A percentile compares a stretch with the other conserved stretches of the same genome.
phyloP scores from a whole-genome alignment of 176 grass and related monocot genomes.

The Rhynchospora tenuis region DNA sequence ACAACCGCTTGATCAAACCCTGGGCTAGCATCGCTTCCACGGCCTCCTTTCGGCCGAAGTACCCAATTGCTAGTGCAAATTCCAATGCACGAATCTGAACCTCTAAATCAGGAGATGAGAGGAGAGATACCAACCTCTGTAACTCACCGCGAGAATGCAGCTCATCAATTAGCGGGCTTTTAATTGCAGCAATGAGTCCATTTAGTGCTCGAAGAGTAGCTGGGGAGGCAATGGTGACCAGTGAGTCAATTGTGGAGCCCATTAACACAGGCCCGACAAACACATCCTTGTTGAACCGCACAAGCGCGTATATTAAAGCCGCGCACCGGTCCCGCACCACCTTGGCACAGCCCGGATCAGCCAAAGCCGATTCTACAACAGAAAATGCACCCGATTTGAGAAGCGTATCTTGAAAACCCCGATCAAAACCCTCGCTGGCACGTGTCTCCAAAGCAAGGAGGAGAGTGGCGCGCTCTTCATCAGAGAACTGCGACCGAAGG shows the following conservation, averaged over 20 bases:
- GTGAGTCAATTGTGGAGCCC: conserved; percentile 48
- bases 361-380: conserved; percentile 42
- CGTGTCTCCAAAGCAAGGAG: conserved; percentile 38
- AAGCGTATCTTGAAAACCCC: conserved; percentile 51
- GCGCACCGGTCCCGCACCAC: conserved; percentile 47
- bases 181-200: conserved; percentile 50
- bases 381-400: conserved; percentile 59
- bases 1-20: conserved; percentile 70
- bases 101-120: conserved; percentile 37
- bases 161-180: conserved; percentile 83
- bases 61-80: conserved; percentile 45
- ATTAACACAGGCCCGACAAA: conserved; percentile 79
- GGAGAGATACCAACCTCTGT: conserved; percentile 53
- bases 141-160: conserved; percentile 57
- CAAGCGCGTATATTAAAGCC: conserved; percentile 48
- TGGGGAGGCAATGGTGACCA: conserved; percentile 33
- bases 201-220: conserved; percentile 48
- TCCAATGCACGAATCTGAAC: conserved; percentile 46
- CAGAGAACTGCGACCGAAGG: conserved; percentile 13
- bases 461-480: neutral
- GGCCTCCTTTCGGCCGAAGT: conserved; percentile 68
- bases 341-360: conserved; percentile 14
- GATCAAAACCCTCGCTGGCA: conserved; percentile 48
- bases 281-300: conserved; percentile 88
- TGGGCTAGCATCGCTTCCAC: conserved; percentile 66